Evolutionary conservation across 768 basidiomycete species (phyloP), one percentile per base, ranked within the genome.

Genomic region (Cyathus striatus): DNA sequence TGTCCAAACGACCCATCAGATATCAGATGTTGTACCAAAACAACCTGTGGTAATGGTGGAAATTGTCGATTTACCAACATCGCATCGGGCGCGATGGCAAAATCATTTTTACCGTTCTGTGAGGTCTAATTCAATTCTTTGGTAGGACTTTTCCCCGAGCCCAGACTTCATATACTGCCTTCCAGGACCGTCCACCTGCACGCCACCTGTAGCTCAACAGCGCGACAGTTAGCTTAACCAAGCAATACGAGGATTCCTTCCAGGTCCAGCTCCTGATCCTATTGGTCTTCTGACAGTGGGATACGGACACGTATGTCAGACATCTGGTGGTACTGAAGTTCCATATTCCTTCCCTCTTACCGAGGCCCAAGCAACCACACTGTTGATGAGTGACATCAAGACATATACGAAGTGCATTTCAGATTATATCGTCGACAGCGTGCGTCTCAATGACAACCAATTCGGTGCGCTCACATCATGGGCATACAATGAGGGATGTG

Each of bases 391-490:
- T 35, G 66, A 68, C 46, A 46, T 59, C 27, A 40, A 50, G 34
- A 52, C 48, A 25, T 62, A 59, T 46, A 57, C 57, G 0, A 53
- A 43, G 26, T 68, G 64, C 52, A 44, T 68, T 21, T 52, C 60
- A 32, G 49, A 52, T 16, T 41, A 54, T 22, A 53, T 65, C 47
- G 51, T 50, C 48, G 48, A 55, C 38, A 50, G 26, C 12, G 64
- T 66, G 14, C 41, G 41, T 17, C 52, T 68, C 37, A 68, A 62
- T 33, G 66, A 61, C 35, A 66, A 66, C 51, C 66, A 68, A 44
- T 60, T 60, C 50, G 64, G 62, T 18, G 64, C 66, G 6, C 46
- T 68, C 23, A 51, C 57, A 1, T 54, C 57, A 10, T 64, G 56
- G 42, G 48, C 64, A 38, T 66, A 62, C 48, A 66, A 68, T 43